A percentile compares a stretch with the other conserved stretches of the same genome.
phyloP scores from a whole-genome alignment of 257 asterid species.

The Capsicum baccatum region DNA sequence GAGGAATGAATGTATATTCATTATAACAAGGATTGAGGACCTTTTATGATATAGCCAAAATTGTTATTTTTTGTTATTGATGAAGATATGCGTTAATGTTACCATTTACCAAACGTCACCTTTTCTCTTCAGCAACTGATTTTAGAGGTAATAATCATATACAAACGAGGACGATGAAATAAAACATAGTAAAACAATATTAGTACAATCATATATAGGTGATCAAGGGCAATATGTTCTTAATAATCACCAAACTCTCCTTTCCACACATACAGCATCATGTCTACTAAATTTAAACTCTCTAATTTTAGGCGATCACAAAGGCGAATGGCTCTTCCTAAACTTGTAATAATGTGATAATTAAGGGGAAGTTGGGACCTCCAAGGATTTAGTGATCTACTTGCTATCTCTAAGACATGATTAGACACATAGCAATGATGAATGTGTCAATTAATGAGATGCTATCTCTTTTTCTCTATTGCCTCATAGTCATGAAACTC shows the following conservation, averaged over 20 bases:
- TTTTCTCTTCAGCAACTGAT: neutral
- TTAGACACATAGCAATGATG: constrained; percentile 44
- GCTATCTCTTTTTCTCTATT: constrained; percentile 23
- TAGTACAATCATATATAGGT: neutral
- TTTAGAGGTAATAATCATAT: neutral
- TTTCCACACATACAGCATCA: neutral
- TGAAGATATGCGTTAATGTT: neutral
- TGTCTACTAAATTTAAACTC: neutral
- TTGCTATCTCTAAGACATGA: constrained; percentile 38
- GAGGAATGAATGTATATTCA: neutral
- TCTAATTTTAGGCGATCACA: neutral
- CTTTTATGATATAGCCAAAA: neutral
- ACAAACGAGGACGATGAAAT: neutral
- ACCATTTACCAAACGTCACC: neutral
- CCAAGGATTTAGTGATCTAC: constrained; percentile 46
- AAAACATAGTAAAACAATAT: neutral
- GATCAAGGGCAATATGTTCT: neutral
- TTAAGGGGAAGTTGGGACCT: constrained; percentile 15
- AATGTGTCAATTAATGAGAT: constrained; percentile 34
- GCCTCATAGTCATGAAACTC: constrained; percentile 36
- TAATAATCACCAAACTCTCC: neutral
- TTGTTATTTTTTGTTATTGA: neutral
- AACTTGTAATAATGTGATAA: constrained; percentile 24
- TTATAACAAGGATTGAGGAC: neutral
- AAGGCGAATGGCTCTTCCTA: neutral